These are phyloP conservation scores for Auxenochlorella pyrenoidosa DNA, from an alignment of 139 green algal species.

Conservation along the genomic window DNA sequence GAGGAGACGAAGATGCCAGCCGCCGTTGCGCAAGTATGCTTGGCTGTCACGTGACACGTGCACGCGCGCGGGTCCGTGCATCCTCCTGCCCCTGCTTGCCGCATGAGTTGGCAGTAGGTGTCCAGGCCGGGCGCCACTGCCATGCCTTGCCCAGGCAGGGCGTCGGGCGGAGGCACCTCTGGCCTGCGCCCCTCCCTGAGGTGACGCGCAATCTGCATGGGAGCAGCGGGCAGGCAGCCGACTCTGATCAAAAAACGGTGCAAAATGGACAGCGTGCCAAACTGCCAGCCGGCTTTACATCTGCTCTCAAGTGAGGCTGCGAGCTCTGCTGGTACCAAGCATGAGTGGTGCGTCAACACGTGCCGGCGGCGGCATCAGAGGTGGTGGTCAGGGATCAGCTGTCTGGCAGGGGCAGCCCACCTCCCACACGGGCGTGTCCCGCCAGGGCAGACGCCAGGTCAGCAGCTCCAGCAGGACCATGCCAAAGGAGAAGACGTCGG, in stretches of 20 bases:
- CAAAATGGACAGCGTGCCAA: background rate
- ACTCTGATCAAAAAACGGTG: too few species aligned
- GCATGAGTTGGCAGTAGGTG: background rate
- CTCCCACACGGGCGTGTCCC: background rate
- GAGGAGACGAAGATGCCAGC: too few species aligned
- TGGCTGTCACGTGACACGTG: background rate
- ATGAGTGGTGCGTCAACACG: too few species aligned
- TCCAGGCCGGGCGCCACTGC: too few species aligned
- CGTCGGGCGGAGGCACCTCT: background rate
- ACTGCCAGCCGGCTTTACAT: background rate
- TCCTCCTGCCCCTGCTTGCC: too few species aligned
- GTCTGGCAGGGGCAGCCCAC: background rate
- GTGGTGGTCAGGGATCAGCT: too few species aligned
- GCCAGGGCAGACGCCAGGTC: background rate
- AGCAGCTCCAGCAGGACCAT: slow-evolving; percentile 4
- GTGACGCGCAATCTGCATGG: background rate
- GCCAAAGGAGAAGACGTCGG: background rate
- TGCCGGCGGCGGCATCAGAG: too few species aligned
- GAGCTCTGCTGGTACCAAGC: too few species aligned
- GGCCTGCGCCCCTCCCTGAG: background rate
- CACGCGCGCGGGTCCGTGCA: background rate
- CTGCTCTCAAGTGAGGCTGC: background rate
- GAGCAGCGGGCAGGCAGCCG: too few species aligned
- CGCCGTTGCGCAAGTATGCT: background rate
- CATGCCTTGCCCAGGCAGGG: background rate